Conservation (phyloP, 345 rosid genomes). For the Microcos paniculata region DNA sequence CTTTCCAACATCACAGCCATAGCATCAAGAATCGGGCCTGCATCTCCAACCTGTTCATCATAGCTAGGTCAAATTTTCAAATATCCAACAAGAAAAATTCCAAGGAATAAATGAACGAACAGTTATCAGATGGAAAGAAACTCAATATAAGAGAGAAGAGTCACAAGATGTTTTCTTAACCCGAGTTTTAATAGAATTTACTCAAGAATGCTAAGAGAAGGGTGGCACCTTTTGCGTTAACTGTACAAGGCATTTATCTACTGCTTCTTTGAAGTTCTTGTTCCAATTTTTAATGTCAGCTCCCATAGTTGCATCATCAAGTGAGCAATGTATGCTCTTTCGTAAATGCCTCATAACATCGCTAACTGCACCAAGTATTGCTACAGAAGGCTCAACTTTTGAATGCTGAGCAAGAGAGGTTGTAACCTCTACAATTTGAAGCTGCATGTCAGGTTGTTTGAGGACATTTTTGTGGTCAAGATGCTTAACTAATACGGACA, state of each 20-base stretch:
- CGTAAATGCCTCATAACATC: constrained; percentile 88
- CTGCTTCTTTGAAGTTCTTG: constrained; percentile 58
- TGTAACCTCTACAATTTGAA: constrained; percentile 75
- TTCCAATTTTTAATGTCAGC: constrained; percentile 59
- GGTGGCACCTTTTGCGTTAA: constrained; percentile 59
- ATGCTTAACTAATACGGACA: constrained; percentile 87
- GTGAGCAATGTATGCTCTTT: constrained; percentile 80
- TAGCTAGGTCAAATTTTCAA: constrained; percentile 24
- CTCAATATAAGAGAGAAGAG: constrained; percentile 11
- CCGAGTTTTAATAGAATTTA: background rate
- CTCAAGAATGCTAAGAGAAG: constrained; percentile 7
- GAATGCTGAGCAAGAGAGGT: constrained; percentile 67
- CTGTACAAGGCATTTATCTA: constrained; percentile 84
- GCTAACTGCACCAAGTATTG: constrained; percentile 75
- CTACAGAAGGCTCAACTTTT: constrained; percentile 66
- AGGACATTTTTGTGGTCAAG: constrained; percentile 92
- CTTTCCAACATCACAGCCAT: constrained; percentile 94
- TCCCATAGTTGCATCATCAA: constrained; percentile 66
- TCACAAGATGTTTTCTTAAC: background rate
- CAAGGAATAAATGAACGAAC: background rate
- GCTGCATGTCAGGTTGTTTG: constrained; percentile 73
- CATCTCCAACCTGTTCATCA: constrained; percentile 81
- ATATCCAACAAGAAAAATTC: background rate
- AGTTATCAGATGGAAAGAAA: background rate
- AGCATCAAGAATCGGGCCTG: constrained; percentile 84